Base-by-base conservation (phyloP, 2,329 filamentous ascomycete genomes). In the Aspergillus sp. region DNA sequence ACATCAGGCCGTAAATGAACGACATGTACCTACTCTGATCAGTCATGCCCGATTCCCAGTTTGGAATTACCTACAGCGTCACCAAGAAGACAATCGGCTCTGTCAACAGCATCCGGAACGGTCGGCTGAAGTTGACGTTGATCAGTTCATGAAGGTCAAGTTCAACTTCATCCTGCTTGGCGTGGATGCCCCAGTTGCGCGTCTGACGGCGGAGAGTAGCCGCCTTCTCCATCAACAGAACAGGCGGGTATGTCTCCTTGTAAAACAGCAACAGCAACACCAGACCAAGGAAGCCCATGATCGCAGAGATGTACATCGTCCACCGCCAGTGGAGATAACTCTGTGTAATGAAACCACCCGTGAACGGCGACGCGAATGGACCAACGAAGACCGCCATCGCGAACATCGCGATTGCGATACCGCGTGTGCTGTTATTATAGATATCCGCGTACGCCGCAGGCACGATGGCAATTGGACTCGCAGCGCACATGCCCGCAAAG, bases 141-240 rank as follows among this genome's bases (percentile, higher is more conserved):
- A 79, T 61, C 19, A 81, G 56, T 40, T 80, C 73, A 3, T 66
- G 66, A 54, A 79, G 71, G 51, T 79, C 76, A 23, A 81, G 64
- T 59, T 81, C 78, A 40, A 80, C 75, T 65, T 81, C 76, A 55
- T 80, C 78, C 56, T 73, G 71, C 58, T 78, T 78, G 1, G 81
- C 81, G 52, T 83, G 80, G 46, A 84, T 83, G 2, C 80, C 81
- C 80, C 81, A 84, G 50, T 83, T 84, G 52, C 76, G 74, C 0
- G 81, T 84, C 40, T 78, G 65, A 9, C 80, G 71, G 19, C 81
- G 71, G 3, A 84, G 61, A 43, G 78, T 77, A 0, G 73, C 62
- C 0, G 81, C 81, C 38, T 67, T 67, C 14, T 62, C 57, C 13
- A 64, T 56, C 14, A 68, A 55, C 5, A 68, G 49, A 2, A 59